These are phyloP conservation scores for Brasenia schreberi DNA, from an alignment of 164 flowering plant genomes.

Conservation along the genomic window DNA sequence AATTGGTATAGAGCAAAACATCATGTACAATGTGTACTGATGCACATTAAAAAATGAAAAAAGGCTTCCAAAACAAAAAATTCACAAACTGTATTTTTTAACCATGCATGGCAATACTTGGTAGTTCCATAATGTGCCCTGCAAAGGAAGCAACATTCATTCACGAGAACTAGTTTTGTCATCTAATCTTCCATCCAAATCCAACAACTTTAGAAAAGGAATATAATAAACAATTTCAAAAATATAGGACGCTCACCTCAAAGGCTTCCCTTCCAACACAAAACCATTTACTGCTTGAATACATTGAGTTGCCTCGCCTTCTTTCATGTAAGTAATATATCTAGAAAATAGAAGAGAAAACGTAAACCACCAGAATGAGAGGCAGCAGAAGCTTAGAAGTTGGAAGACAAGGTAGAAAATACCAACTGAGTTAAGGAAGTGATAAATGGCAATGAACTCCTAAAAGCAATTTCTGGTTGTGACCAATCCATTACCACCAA, in stretches of 20 bases:
- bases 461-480: neutral
- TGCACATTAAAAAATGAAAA: neutral
- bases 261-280: conserved; percentile 68
- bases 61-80: neutral
- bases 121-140: conserved; percentile 99
- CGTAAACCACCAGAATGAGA: too few species aligned
- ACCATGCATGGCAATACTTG: conserved; percentile 97
- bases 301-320: conserved; percentile 95
- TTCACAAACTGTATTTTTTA: conserved; percentile 69
- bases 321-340: conserved; percentile 88
- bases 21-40: too few species aligned
- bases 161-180: neutral
- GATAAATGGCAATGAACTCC: neutral
- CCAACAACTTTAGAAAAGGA: too few species aligned
- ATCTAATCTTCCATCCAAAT: neutral
- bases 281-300: conserved; percentile 91
- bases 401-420: too few species aligned
- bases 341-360: conserved; percentile 21
- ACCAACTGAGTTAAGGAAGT: neutral
- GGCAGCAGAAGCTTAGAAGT: too few species aligned
- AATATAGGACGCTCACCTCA: conserved; percentile 35
- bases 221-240: too few species aligned
- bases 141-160: conserved; percentile 9
- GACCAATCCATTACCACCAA: too few species aligned
- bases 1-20: neutral